Percentiles rank a stretch among this genome's conserved stretches.
Conservation (phyloP, 768 basidiomycete species). For the Leccinellum albellum region DNA sequence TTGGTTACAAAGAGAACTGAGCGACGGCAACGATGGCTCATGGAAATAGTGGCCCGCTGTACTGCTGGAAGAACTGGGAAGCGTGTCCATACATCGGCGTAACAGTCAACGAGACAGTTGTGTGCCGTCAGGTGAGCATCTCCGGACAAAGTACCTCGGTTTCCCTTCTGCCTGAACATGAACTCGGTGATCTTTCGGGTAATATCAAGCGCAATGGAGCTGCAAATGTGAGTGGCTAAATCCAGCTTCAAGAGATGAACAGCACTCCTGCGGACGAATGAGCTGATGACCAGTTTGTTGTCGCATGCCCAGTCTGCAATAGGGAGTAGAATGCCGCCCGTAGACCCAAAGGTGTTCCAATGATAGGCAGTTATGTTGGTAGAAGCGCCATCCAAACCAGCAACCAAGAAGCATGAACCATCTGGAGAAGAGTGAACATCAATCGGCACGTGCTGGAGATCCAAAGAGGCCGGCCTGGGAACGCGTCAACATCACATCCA, state of each 20-base stretch:
- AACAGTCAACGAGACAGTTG: conserved; percentile 52
- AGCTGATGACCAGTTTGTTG: conserved; percentile 36
- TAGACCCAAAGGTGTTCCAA: conserved; percentile 56
- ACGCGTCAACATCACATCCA: not conserved
- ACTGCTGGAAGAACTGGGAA: conserved; percentile 56
- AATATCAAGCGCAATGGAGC: conserved; percentile 50
- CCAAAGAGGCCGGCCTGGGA: conserved; percentile 43
- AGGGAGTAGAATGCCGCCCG: conserved; percentile 39
- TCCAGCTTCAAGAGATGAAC: conserved; percentile 46
- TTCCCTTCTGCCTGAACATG: conserved; percentile 46
- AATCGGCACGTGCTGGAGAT: conserved; percentile 34
- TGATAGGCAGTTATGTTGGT: conserved; percentile 42
- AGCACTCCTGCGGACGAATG: conserved; percentile 39
- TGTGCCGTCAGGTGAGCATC: conserved; percentile 30
- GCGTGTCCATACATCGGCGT: conserved; percentile 55
- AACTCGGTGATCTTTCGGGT: conserved; percentile 56
- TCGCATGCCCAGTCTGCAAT: conserved; percentile 28
- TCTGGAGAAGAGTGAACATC: conserved; percentile 48
- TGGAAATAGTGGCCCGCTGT: conserved; percentile 40
- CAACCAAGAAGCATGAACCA: conserved; percentile 47
- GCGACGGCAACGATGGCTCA: conserved; percentile 28
- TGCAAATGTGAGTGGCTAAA: conserved; percentile 26
- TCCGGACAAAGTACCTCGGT: conserved; percentile 17
- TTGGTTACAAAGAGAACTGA: conserved; percentile 44
- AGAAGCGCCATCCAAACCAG: conserved; percentile 20